Evolutionary conservation across 306 rosid species (phyloP).

Genomic region (Cyclanthera cordifolia): DNA sequence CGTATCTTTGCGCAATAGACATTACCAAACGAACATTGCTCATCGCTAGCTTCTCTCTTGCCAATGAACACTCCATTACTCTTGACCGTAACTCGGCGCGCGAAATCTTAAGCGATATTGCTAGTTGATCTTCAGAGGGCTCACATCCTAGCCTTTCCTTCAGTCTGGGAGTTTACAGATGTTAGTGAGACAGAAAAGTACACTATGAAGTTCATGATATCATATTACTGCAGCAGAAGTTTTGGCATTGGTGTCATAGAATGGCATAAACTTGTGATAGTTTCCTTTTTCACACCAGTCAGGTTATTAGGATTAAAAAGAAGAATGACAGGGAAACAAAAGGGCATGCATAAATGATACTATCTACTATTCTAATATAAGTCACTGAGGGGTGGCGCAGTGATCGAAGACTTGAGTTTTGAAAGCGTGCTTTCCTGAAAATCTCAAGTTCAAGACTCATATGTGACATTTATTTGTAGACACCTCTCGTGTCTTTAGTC

Average conservation of each 20-base stretch:
- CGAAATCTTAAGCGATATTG: constrained; percentile 67
- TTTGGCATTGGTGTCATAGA: not conserved
- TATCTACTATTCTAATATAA: no score
- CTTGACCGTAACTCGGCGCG: constrained; percentile 46
- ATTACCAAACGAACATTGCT: constrained; percentile 87
- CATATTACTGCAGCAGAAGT: not conserved
- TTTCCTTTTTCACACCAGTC: not conserved
- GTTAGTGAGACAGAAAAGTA: not conserved
- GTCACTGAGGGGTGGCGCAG: no score
- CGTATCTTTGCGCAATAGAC: constrained; percentile 93
- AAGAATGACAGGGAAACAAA: not conserved
- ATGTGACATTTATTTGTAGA: no score
- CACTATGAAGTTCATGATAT: not conserved
- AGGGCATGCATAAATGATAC: not conserved
- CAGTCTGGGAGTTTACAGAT: constrained; percentile 40
- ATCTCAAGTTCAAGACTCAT: no score
- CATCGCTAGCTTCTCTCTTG: constrained; percentile 87
- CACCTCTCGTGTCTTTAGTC: no score
- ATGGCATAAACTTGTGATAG: not conserved
- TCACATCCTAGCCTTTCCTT: constrained; percentile 74
- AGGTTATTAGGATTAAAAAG: not conserved
- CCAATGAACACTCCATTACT: constrained; percentile 58
- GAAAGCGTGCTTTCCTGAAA: no score
- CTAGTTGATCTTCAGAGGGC: constrained; percentile 79
- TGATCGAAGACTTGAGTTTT: no score